Conservation (phyloP, 768 basidiomycete species). For the Hygrophoropsis aurantiaca region DNA sequence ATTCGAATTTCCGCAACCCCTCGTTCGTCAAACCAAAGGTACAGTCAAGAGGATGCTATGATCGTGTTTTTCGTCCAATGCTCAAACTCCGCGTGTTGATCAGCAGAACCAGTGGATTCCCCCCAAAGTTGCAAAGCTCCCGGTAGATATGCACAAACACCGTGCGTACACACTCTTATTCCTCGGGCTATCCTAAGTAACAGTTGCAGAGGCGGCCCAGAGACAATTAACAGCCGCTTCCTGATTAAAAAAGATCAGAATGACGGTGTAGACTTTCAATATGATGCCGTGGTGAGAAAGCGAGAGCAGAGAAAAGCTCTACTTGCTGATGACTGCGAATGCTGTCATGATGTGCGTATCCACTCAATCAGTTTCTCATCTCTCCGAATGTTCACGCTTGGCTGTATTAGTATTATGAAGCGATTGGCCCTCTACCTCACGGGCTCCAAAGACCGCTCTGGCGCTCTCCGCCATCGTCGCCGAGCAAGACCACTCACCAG, state of each 20-base stretch:
- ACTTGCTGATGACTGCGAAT: conserved; percentile 79
- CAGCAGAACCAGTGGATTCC: neutral
- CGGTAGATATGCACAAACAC: conserved; percentile 53
- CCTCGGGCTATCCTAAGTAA: neutral
- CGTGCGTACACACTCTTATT: conserved; percentile 25
- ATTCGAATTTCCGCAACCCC: too few relatives aligned
- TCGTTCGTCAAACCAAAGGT: too few relatives aligned
- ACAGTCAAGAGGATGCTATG: too few relatives aligned
- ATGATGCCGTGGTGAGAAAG: conserved; percentile 72
- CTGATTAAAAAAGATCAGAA: conserved; percentile 68
- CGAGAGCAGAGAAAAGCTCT: conserved; percentile 63
- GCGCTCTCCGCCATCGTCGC: conserved; percentile 56
- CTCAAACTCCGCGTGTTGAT: conserved; percentile 5
- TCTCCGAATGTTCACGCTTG: neutral
- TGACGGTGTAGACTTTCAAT: conserved; percentile 64
- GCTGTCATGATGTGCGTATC: conserved; percentile 67
- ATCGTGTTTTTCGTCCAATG: too few relatives aligned
- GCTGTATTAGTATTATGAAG: conserved; percentile 68
- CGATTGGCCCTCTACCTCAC: conserved; percentile 67
- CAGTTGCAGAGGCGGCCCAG: conserved; percentile 23
- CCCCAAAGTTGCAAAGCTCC: conserved; percentile 43
- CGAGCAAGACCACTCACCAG: conserved; percentile 14
- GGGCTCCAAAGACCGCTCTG: conserved; percentile 70
- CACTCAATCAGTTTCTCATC: neutral
- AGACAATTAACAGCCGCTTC: conserved; percentile 63